Evolutionary conservation across 768 basidiomycete species (phyloP).

Genomic region (Leucocoprinus birnbaumii): DNA sequence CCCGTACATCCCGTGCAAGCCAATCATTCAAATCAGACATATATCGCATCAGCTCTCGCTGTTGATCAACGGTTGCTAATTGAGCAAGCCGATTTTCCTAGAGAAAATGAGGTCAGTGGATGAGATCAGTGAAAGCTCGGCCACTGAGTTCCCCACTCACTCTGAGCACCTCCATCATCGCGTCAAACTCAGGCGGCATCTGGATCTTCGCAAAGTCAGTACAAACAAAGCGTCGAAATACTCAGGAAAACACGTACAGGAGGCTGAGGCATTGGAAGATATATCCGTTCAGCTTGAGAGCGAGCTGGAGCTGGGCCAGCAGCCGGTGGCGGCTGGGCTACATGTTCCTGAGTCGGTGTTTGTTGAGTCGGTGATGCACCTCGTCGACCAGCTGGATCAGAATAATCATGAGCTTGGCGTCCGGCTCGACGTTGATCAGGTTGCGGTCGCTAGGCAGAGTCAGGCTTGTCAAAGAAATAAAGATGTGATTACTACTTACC

Average conservation of each 20-base stretch:
- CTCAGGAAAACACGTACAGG: slow-evolving; percentile 30
- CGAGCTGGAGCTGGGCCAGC: slow-evolving; percentile 20
- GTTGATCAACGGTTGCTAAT: slow-evolving; percentile 73
- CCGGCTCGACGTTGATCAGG: neutral
- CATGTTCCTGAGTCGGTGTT: too few species aligned
- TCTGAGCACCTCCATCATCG: slow-evolving; percentile 65
- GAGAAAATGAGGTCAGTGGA: too few species aligned
- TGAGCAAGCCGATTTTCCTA: slow-evolving; percentile 79
- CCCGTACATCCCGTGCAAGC: slow-evolving; percentile 75
- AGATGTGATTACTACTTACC: neutral
- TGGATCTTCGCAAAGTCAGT: slow-evolving; percentile 39
- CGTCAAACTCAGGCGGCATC: slow-evolving; percentile 61
- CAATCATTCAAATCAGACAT: slow-evolving; percentile 75
- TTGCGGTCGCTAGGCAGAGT: neutral
- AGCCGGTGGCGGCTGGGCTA: slow-evolving; percentile 5
- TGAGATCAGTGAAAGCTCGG: neutral
- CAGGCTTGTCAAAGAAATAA: neutral
- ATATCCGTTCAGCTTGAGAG: slow-evolving; percentile 25
- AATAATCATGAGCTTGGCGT: neutral
- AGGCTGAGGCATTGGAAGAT: slow-evolving; percentile 46
- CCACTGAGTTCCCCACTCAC: slow-evolving; percentile 31
- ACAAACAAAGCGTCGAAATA: neutral
- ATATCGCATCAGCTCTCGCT: slow-evolving; percentile 77
- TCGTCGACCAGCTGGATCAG: neutral
- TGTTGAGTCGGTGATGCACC: neutral